These are phyloP conservation scores for Cladosporium cucumerinum DNA, from an alignment of 2,329 filamentous ascomycete genomes.

Conservation along the genomic window DNA sequence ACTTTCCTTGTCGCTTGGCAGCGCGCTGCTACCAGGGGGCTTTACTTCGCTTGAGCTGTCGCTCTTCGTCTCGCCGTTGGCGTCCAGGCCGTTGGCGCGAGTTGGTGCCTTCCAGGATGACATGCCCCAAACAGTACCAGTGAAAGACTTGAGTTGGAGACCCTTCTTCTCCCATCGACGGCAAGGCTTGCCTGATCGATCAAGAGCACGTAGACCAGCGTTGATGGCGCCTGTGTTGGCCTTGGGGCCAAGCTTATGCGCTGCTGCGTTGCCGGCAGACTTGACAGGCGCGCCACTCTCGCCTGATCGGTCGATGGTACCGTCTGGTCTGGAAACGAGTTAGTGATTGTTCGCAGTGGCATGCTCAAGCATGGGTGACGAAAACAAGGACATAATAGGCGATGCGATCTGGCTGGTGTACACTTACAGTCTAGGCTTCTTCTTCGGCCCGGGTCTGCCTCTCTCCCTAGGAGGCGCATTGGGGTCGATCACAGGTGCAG, in stretches of 20 bases:
- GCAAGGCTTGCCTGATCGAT: slow-evolving; percentile 86
- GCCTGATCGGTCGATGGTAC: slow-evolving; percentile 43
- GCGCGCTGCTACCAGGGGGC: slow-evolving; percentile 55
- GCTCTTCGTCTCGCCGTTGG: slow-evolving; percentile 60
- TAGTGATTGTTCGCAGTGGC: slow-evolving; percentile 17
- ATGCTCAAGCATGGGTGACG: background rate
- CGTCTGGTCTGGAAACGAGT: slow-evolving; percentile 47
- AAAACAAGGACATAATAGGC: background rate
- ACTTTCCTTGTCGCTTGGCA: slow-evolving; percentile 59
- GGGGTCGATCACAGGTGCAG: slow-evolving; percentile 48
- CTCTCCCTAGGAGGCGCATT: slow-evolving; percentile 31
- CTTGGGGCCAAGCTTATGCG: slow-evolving; percentile 89
- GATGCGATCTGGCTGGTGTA: background rate
- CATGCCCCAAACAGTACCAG: slow-evolving; percentile 77
- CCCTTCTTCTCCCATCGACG: slow-evolving; percentile 84
- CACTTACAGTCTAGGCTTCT: slow-evolving; percentile 89
- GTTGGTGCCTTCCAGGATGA: slow-evolving; percentile 75
- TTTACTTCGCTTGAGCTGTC: slow-evolving; percentile 56
- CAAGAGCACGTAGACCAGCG: slow-evolving; percentile 87
- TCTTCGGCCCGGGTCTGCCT: slow-evolving; percentile 92
- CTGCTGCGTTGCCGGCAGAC: slow-evolving; percentile 35
- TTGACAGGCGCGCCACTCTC: slow-evolving; percentile 32
- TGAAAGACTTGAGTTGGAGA: slow-evolving; percentile 88
- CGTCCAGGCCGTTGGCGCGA: slow-evolving; percentile 51
- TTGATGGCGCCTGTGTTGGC: slow-evolving; percentile 98